These are phyloP conservation scores for Diutina catenulata DNA, from an alignment of 1,139 yeast species.

Conservation along the genomic window DNA sequence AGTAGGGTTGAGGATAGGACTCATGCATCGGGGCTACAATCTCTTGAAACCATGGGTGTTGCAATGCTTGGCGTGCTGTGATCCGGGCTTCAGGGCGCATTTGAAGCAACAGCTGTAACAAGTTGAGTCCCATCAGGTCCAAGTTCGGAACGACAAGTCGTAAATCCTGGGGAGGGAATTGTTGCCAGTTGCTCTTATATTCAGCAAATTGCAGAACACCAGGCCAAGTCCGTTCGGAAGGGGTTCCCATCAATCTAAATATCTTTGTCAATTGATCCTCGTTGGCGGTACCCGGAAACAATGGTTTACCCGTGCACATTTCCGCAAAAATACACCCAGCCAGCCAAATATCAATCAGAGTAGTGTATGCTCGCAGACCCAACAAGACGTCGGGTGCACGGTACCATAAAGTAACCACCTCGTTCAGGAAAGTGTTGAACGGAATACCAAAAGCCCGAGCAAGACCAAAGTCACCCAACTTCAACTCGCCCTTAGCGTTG, in stretches of 20 bases:
- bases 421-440: constrained; percentile 92
- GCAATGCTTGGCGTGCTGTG: constrained; percentile 84
- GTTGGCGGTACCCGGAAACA: constrained; percentile 92
- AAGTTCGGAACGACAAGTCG: constrained; percentile 63
- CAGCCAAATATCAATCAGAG: constrained; percentile 97
- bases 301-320: constrained; percentile 96
- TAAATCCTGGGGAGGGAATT: constrained; percentile 76
- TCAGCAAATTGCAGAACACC: constrained; percentile 80
- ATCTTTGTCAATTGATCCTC: constrained; percentile 88
- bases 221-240: constrained; percentile 94
- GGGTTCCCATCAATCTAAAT: constrained; percentile 92
- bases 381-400: constrained; percentile 95
- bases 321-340: constrained; percentile 97
- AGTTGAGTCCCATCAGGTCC: constrained; percentile 72
- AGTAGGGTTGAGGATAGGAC: constrained; percentile 23
- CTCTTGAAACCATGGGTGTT: constrained; percentile 94
- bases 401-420: constrained; percentile 96
- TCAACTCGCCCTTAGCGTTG: constrained; percentile 78
- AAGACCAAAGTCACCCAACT: constrained; percentile 93
- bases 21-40: too few species aligned
- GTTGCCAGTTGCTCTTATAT: constrained; percentile 68
- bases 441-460: constrained; percentile 99
- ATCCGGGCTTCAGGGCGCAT: constrained; percentile 88
- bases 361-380: constrained; percentile 91
- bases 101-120: constrained; percentile 68